These are phyloP conservation scores for Prunus mume DNA, from an alignment of 306 rosid genomes.

Conservation along the genomic window DNA sequence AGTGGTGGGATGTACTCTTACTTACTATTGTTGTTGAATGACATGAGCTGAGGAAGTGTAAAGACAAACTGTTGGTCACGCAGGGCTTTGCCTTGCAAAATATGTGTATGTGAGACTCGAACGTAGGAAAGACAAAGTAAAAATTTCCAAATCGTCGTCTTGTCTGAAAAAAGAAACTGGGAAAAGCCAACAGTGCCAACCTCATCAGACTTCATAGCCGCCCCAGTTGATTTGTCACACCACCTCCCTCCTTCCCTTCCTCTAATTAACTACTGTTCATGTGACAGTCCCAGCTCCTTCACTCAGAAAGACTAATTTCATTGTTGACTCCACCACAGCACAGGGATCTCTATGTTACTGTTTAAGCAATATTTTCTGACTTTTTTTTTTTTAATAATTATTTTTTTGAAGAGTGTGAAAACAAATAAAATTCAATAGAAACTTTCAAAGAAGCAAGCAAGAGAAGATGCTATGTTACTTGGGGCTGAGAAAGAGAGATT, in stretches of 20 bases:
- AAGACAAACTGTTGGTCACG: not conserved
- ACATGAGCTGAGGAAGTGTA: not conserved
- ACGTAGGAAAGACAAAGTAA: constrained; percentile 16
- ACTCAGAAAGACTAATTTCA: not conserved
- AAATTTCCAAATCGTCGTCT: constrained; percentile 13
- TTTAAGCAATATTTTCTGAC: not conserved
- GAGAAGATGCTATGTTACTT: not conserved
- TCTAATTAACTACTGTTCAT: not conserved
- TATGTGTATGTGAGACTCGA: not conserved
- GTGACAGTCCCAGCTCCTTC: not conserved
- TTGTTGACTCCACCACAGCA: not conserved
- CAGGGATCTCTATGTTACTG: constrained; percentile 3
- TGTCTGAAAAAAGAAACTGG: constrained; percentile 8
- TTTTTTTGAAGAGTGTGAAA: not conserved
- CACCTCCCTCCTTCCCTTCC: not conserved
- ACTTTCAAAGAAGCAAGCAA: too few species aligned
- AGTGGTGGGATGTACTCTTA: not conserved
- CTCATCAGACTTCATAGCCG: constrained; percentile 20
- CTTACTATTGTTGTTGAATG: constrained; percentile 1
- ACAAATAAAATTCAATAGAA: not conserved
- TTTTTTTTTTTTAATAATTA: not conserved
- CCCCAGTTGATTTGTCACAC: constrained; percentile 16
- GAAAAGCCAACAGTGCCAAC: constrained; percentile 1
- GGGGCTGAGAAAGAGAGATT: not conserved
- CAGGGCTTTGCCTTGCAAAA: constrained; percentile 6